Percentiles rank a stretch among this genome's conserved stretches.
These are phyloP conservation scores for Fusarium continuum DNA, from an alignment of 2,329 filamentous ascomycete genomes.

Conservation along the genomic window DNA sequence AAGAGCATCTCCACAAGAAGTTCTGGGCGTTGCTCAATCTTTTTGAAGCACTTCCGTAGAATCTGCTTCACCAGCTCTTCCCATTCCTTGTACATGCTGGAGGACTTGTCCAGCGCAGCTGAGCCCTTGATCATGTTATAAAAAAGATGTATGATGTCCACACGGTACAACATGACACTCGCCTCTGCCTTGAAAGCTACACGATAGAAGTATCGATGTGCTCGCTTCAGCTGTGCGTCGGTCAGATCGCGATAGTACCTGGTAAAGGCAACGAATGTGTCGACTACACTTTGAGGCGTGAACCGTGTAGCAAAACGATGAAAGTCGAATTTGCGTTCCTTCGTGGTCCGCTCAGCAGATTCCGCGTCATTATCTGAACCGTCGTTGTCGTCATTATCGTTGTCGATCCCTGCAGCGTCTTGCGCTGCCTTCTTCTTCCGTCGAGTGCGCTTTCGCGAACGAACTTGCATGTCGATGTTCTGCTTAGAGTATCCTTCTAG, in stretches of 20 bases:
- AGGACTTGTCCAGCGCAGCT: constrained; percentile 73
- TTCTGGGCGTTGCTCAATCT: constrained; percentile 85
- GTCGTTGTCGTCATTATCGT: constrained; percentile 68
- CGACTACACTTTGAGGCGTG: constrained; percentile 82
- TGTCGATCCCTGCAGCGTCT: constrained; percentile 50
- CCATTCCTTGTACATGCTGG: constrained; percentile 84
- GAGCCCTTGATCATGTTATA: constrained; percentile 93
- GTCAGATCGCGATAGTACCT: constrained; percentile 83
- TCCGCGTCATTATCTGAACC: constrained; percentile 77
- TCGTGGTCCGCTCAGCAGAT: constrained; percentile 74
- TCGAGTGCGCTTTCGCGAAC: constrained; percentile 77
- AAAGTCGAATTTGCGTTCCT: constrained; percentile 95
- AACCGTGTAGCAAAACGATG: constrained; percentile 83
- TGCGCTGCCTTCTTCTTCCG: constrained; percentile 75
- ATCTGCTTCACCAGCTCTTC: constrained; percentile 88
- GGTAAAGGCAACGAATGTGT: constrained; percentile 86
- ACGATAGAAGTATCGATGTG: constrained; percentile 93
- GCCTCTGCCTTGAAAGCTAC: constrained; percentile 95
- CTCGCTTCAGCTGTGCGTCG: constrained; percentile 83
- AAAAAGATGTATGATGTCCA: constrained; percentile 89
- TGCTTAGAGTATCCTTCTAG: constrained; percentile 94
- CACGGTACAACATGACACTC: constrained; percentile 85
- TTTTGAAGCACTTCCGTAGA: constrained; percentile 81
- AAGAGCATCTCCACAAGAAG: constrained; percentile 93
- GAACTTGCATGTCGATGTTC: constrained; percentile 92